These are phyloP conservation scores for Tulasnella sp. DNA, from an alignment of 768 basidiomycete species.

Conservation along the genomic window DNA sequence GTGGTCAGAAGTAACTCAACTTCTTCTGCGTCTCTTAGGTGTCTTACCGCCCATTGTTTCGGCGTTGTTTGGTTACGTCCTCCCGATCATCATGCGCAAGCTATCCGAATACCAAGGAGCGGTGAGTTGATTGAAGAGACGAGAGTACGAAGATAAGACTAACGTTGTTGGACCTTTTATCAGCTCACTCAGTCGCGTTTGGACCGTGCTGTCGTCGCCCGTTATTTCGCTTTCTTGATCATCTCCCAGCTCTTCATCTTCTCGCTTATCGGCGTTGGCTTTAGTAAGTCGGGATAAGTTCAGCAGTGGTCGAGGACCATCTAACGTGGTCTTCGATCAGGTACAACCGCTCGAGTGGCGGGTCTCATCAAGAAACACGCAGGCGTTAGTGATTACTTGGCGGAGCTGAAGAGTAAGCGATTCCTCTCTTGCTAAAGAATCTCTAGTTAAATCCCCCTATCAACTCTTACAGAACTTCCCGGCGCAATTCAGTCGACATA, in stretches of 20 bases:
- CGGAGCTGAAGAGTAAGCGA: slow-evolving; percentile 33
- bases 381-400: slow-evolving; percentile 36
- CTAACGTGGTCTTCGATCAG: slow-evolving; percentile 11
- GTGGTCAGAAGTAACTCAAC: neutral
- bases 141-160: neutral
- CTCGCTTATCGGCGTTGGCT: slow-evolving; percentile 80
- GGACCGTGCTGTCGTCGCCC: slow-evolving; percentile 83
- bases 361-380: slow-evolving; percentile 34
- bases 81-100: slow-evolving; percentile 87
- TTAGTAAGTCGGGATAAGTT: slow-evolving; percentile 43
- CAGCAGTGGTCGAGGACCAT: neutral
- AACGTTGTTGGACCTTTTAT: slow-evolving; percentile 26
- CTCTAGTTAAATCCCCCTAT: neutral
- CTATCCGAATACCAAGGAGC: slow-evolving; percentile 59
- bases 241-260: slow-evolving; percentile 92
- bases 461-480: slow-evolving; percentile 42
- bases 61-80: slow-evolving; percentile 76
- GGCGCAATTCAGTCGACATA: slow-evolving; percentile 73
- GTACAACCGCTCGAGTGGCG: slow-evolving; percentile 30
- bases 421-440: neutral
- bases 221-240: slow-evolving; percentile 89
- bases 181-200: slow-evolving; percentile 62
- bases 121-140: slow-evolving; percentile 10
- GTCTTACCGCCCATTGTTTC: slow-evolving; percentile 84
- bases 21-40: slow-evolving; percentile 21